Base-by-base conservation (phyloP, 108 stramenopile species). In the Nannochloropsis salina region DNA sequence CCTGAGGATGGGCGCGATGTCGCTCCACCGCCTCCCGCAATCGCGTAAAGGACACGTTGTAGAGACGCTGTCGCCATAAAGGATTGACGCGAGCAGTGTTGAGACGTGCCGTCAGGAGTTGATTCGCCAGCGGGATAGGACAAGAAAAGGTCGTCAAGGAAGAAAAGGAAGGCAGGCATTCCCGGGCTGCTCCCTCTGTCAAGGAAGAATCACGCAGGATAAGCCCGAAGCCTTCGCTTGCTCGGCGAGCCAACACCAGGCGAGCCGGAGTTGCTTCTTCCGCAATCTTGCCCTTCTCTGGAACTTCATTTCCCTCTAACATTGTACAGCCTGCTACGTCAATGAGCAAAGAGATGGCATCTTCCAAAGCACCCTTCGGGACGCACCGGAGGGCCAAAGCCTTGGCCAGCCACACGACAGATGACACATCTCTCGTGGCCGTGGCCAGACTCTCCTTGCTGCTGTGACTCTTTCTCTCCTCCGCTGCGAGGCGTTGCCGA, bases 281-380 rank as follows among this genome's bases (percentile, higher is more conserved):
- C n/a, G 61, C 4, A n/a, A n/a, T n/a, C 4, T 6, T n/a, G 15
- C 0, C 2, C n/a, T 3, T 6, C n/a, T 74, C 61, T 74, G 20
- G 20, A n/a, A n/a, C 8, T 74, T 3, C 2, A 1, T 4, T 6
- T 74, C 61, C 61, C 10, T 10, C 47, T 51, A 15, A 15, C 12
- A 15, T n/a, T 4, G 61, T 3, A 74, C 61, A 74, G 6, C 61
- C 61, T 74, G 61, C 61, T n/a, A 74, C 61, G 61, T 74, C 4
- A n/a, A 74, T 74, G 61, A 74, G 61, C 61, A n/a, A 74, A 4
- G 61, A 74, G 61, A 74, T n/a, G 6, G 61, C 61, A 1, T 74
- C 61, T 74, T 74, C 61, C 61, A 74, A n/a, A n/a, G 61, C 15
- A 15, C n/a, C n/a, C 61, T 74, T 74, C n/a, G 61, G 61, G 61